Evolutionary conservation across 1,284 basidiomycete genomes (phyloP).

Genomic region (Trichosporon asahii): DNA sequence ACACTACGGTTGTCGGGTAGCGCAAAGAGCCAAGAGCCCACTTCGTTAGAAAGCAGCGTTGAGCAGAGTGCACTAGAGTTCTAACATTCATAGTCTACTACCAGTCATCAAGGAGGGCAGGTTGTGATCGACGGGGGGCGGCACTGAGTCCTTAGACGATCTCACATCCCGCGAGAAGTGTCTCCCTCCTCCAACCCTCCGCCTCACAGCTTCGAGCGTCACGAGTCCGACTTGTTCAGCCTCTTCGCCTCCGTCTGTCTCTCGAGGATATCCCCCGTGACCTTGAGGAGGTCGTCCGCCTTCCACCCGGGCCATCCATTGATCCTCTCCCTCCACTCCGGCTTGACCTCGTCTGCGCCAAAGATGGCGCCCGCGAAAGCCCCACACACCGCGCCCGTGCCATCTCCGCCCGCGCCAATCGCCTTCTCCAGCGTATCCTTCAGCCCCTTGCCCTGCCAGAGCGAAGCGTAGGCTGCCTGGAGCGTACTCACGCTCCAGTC

Average conservation of each 20-base stretch:
- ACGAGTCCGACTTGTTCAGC: not conserved
- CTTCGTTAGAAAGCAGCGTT: too few species aligned
- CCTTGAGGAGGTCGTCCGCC: not conserved
- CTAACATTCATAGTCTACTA: too few species aligned
- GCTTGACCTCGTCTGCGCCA: not conserved
- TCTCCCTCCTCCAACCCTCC: too few species aligned
- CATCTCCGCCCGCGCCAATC: constrained; percentile 1
- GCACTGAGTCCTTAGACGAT: too few species aligned
- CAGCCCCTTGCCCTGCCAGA: not conserved
- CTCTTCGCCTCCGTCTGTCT: not conserved
- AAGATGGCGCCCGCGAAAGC: not conserved
- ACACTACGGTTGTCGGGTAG: too few species aligned
- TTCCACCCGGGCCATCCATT: not conserved
- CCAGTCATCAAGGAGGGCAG: too few species aligned
- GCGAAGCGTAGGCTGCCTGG: constrained; percentile 3
- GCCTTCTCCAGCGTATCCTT: constrained; percentile 6
- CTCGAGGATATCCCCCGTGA: not conserved
- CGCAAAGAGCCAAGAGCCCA: too few species aligned
- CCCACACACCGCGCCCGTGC: not conserved
- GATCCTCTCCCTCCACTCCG: not conserved
- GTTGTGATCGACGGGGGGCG: too few species aligned
- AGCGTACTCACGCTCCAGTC: constrained; percentile 1
- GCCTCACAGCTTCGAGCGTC: too few species aligned
- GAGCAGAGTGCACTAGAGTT: too few species aligned
- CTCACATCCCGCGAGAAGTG: too few species aligned